phyloP scores from a whole-genome alignment of 768 basidiomycete genomes.

The Fibroporia radiculosa region DNA sequence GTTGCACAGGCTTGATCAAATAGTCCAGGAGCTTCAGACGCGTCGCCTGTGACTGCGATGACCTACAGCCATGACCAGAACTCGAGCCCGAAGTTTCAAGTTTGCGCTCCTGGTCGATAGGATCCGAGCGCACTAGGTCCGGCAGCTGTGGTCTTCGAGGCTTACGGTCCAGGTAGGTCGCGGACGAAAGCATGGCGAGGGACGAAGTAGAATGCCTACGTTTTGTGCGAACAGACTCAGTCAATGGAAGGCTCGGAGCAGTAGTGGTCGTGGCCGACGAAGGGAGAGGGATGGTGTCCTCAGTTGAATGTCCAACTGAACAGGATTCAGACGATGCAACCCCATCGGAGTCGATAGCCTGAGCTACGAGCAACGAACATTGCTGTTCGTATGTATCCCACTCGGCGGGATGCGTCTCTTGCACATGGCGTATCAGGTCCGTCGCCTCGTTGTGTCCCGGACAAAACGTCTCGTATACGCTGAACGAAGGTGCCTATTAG shows the following conservation, averaged over 20 bases:
- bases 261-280: conserved; percentile 3
- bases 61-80: not conserved
- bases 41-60: conserved; percentile 16
- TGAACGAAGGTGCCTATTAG: conserved; percentile 62
- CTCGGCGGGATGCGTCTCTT: conserved; percentile 56
- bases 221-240: conserved; percentile 6
- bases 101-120: not conserved
- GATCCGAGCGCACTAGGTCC: not conserved
- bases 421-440: conserved; percentile 60
- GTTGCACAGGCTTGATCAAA: conserved; percentile 94
- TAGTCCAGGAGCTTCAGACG: conserved; percentile 74
- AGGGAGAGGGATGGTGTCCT: not conserved
- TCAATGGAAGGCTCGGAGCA: not conserved
- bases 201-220: conserved; percentile 17
- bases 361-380: conserved; percentile 46
- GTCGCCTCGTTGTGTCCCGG: conserved; percentile 79
- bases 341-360: not conserved
- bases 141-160: too few relatives aligned
- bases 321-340: not conserved
- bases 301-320: not conserved
- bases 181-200: not conserved
- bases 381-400: conserved; percentile 82
- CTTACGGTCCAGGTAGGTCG: not conserved
- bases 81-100: conserved; percentile 2
- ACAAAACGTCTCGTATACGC: conserved; percentile 81